phyloP scores from a whole-genome alignment of 2,329 filamentous ascomycete genomes.

The Aureobasidium sp. region DNA sequence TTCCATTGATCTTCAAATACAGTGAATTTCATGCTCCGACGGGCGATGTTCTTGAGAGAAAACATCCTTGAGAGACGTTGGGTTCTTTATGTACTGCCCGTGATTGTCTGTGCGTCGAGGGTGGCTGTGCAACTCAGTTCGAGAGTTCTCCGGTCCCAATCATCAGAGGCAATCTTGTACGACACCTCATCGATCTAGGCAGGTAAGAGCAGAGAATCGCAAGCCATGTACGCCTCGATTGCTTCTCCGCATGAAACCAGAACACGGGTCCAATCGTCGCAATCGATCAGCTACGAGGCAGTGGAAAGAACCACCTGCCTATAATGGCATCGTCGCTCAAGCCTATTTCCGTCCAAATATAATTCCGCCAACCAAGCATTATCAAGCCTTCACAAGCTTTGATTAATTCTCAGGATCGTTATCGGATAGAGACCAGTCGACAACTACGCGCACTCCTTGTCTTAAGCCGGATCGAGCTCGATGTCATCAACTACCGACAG shows the following conservation, averaged over 20 bases:
- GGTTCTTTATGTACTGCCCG: background rate
- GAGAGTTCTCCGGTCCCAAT: constrained; percentile 1
- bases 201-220: no score
- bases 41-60: no score
- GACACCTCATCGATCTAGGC: no score
- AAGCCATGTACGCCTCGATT: no score
- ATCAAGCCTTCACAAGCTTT: background rate
- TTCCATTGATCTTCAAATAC: no score
- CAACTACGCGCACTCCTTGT: background rate
- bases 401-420: background rate
- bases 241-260: no score
- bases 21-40: no score
- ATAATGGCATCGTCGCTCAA: background rate
- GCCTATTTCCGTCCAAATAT: background rate
- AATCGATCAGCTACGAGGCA: no score
- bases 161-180: background rate
- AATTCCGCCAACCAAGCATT: background rate
- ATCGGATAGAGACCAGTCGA: background rate
- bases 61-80: no score
- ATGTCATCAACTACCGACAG: no score
- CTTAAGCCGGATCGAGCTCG: background rate
- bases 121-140: background rate
- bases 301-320: background rate
- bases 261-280: no score
- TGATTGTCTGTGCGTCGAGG: background rate